Conservation (phyloP, 371 early-diverging fungal species). For the Apophysomyces sp. region DNA sequence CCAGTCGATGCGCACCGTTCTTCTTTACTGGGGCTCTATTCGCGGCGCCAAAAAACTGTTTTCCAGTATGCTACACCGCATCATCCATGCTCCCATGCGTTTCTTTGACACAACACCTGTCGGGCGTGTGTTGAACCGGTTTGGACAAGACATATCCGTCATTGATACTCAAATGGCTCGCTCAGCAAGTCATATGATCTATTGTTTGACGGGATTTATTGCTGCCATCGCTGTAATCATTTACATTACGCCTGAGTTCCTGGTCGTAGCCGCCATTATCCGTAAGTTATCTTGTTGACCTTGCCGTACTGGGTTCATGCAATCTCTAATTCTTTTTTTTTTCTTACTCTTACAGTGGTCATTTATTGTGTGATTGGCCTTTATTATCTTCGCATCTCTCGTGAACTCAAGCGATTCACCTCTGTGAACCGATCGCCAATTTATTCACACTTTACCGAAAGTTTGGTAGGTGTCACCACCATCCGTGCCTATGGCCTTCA, state of each 20-base stretch:
- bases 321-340: not conserved
- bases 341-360: constrained; percentile 4
- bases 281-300: not conserved
- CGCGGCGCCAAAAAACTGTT: constrained; percentile 60
- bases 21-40: constrained; percentile 49
- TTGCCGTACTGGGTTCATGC: not conserved
- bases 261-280: constrained; percentile 27
- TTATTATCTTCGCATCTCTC: constrained; percentile 68
- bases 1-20: constrained; percentile 34
- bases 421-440: constrained; percentile 76
- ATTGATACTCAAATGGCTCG: constrained; percentile 40
- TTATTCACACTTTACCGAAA: constrained; percentile 74
- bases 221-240: constrained; percentile 65
- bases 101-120: constrained; percentile 94
- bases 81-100: constrained; percentile 69
- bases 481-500: constrained; percentile 75
- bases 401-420: constrained; percentile 81
- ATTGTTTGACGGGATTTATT: constrained; percentile 42
- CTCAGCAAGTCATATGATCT: constrained; percentile 27
- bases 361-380: constrained; percentile 43
- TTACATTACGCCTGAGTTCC: constrained; percentile 60
- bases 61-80: constrained; percentile 48
- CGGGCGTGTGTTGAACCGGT: constrained; percentile 89
- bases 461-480: constrained; percentile 60
- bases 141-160: constrained; percentile 59